These are phyloP conservation scores for Mariannaea sp. DNA, from an alignment of 2,329 filamentous ascomycete species.

Conservation along the genomic window DNA sequence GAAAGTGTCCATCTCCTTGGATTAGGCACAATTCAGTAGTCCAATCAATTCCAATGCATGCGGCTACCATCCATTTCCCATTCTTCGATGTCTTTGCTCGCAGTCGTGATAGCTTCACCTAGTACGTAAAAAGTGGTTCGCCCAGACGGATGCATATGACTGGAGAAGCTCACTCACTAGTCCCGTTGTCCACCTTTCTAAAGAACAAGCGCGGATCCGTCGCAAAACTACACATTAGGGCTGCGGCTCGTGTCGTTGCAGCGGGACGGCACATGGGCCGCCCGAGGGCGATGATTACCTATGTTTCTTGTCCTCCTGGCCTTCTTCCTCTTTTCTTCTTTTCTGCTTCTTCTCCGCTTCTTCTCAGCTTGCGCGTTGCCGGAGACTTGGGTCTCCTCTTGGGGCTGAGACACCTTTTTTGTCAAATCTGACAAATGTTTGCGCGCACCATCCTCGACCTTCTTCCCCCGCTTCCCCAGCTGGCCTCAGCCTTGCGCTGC, in stretches of 20 bases:
- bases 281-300: not conserved
- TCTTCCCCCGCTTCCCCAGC: not conserved
- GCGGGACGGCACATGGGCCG: slow-evolving; percentile 30
- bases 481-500: slow-evolving; percentile 5
- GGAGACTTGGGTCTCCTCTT: not conserved
- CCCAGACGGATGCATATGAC: not conserved
- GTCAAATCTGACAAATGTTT: not conserved
- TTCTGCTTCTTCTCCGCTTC: not conserved
- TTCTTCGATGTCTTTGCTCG: too few species aligned
- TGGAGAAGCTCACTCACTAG: not conserved
- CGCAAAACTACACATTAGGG: slow-evolving; percentile 21
- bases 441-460: not conserved
- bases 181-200: not conserved
- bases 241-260: slow-evolving; percentile 26
- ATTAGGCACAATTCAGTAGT: too few species aligned
- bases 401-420: not conserved
- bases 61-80: too few species aligned
- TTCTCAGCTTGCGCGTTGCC: not conserved
- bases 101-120: not conserved
- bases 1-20: too few species aligned
- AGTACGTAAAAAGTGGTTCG: not conserved
- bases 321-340: not conserved
- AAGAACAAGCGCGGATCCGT: not conserved
- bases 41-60: too few species aligned
- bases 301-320: not conserved